phyloP scores from a whole-genome alignment of 768 basidiomycete species.

The Clavaria fumosa region DNA sequence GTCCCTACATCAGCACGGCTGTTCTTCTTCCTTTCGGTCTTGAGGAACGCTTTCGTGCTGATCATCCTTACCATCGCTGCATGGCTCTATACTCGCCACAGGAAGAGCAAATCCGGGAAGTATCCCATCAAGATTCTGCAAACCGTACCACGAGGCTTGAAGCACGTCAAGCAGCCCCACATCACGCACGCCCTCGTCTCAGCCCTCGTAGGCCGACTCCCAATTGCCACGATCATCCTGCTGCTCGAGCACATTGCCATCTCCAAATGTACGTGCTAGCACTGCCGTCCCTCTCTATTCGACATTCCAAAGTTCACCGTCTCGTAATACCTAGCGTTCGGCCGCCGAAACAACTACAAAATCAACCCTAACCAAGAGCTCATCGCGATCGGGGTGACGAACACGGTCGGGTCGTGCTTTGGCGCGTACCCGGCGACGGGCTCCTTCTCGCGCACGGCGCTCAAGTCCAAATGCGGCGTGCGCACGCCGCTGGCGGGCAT shows the following conservation, averaged over 20 bases:
- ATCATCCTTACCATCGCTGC: constrained; percentile 76
- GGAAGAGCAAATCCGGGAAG: constrained; percentile 37
- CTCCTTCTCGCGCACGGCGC: constrained; percentile 94
- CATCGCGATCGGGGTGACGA: constrained; percentile 95
- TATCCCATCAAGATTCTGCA: constrained; percentile 77
- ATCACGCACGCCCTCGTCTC: constrained; percentile 32
- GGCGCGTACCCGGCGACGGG: constrained; percentile 93
- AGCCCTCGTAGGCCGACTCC: constrained; percentile 62
- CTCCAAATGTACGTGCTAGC: constrained; percentile 54
- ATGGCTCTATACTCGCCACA: constrained; percentile 68
- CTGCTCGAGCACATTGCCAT: constrained; percentile 95
- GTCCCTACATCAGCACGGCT: constrained; percentile 30
- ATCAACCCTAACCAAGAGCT: constrained; percentile 90
- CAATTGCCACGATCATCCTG: constrained; percentile 77
- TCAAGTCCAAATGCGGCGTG: constrained; percentile 95
- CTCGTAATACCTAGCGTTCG: constrained; percentile 69
- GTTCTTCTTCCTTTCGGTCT: constrained; percentile 65
- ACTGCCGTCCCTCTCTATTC: background rate
- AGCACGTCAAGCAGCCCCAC: constrained; percentile 33
- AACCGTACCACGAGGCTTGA: constrained; percentile 74
- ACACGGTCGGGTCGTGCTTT: constrained; percentile 81
- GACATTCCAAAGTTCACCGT: background rate
- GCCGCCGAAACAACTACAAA: constrained; percentile 88
- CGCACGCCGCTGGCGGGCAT: constrained; percentile 87
- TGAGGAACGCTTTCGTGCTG: constrained; percentile 80